Evolutionary conservation across 176 grass and related monocot genomes (phyloP).

Genomic region (Cymbopogon citratus): DNA sequence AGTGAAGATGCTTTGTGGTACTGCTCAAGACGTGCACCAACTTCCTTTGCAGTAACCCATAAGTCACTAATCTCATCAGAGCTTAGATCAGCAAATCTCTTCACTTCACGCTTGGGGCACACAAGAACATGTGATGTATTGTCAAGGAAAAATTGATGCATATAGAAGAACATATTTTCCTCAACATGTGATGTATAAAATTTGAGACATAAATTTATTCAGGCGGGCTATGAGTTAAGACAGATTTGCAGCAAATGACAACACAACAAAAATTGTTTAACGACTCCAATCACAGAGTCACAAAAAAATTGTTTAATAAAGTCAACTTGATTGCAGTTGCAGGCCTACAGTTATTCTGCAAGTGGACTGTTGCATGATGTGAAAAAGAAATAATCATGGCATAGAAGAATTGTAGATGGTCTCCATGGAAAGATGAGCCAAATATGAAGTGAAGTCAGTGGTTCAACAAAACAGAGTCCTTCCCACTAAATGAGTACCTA

Average conservation of each 20-base stretch:
- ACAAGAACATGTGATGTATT: constrained; percentile 73
- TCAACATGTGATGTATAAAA: neutral
- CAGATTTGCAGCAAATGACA: neutral
- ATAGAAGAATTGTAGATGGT: neutral
- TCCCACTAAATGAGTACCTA: neutral
- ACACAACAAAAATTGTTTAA: neutral
- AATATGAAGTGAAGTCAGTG: neutral
- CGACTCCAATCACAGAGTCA: no score
- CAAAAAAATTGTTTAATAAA: neutral
- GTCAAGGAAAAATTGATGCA: constrained; percentile 49
- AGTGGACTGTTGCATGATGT: neutral
- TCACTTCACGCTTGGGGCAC: constrained; percentile 75
- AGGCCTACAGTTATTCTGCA: neutral
- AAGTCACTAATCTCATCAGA: constrained; percentile 75
- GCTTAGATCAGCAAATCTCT: constrained; percentile 73
- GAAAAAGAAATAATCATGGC: neutral
- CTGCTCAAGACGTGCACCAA: constrained; percentile 61
- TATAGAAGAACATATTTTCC: neutral
- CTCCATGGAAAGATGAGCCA: neutral
- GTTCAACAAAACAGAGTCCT: neutral
- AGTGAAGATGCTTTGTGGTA: constrained; percentile 84
- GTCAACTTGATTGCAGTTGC: neutral
- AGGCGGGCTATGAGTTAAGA: neutral
- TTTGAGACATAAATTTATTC: neutral
- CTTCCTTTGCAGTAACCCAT: constrained; percentile 84